These are phyloP conservation scores for Gelatoporia subvermispora DNA, from an alignment of 768 basidiomycete species.

Conservation along the genomic window DNA sequence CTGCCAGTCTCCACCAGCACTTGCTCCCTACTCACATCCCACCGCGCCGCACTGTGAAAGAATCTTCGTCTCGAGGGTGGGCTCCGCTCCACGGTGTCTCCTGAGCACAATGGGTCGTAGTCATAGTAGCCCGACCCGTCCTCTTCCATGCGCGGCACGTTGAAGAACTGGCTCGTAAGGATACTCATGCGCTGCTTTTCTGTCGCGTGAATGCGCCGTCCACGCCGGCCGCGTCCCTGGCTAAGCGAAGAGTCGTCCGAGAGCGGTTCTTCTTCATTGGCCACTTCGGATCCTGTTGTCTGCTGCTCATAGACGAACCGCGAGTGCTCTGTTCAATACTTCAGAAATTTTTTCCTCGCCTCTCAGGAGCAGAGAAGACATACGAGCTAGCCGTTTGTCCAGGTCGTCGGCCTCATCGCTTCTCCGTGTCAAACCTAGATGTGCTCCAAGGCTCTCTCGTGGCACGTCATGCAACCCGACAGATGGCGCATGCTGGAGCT, in stretches of 20 bases:
- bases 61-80: conserved; percentile 38
- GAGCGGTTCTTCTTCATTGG: conserved; percentile 19
- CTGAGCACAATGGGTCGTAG: conserved; percentile 24
- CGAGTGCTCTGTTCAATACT: conserved; percentile 47
- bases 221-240: background rate
- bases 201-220: conserved; percentile 24
- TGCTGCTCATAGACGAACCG: conserved; percentile 47
- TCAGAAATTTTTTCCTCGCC: background rate
- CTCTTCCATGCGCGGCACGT: conserved; percentile 42
- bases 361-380: conserved; percentile 21
- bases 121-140: conserved; percentile 26
- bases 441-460: conserved; percentile 55
- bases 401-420: conserved; percentile 46
- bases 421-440: conserved; percentile 51
- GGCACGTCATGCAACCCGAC: conserved; percentile 85
- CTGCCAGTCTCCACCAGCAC: conserved; percentile 10
- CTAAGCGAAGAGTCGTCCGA: conserved; percentile 37
- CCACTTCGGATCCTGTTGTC: conserved; percentile 18
- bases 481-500: conserved; percentile 72
- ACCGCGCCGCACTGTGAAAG: conserved; percentile 44
- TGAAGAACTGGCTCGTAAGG: conserved; percentile 55
- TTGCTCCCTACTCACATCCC: conserved; percentile 12
- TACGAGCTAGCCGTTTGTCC: conserved; percentile 67
- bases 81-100: background rate
- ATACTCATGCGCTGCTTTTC: conserved; percentile 63